Conservation (phyloP, 208 protist species). For the Wallacemonas sp. region DNA sequence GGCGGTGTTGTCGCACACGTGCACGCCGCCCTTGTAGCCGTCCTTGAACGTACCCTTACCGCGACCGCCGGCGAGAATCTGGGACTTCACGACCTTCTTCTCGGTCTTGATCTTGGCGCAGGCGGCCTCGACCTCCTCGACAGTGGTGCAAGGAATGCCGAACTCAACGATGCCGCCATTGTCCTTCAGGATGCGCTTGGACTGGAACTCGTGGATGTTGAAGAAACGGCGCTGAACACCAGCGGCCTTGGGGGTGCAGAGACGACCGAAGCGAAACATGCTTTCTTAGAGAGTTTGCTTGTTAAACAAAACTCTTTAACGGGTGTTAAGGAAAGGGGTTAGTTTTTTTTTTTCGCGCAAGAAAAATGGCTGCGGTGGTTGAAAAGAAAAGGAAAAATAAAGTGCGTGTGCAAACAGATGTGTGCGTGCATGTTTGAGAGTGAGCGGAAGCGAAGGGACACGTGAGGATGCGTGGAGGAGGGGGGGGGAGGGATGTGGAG, state of each 20-base stretch:
- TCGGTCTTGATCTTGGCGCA: slow-evolving; percentile 86
- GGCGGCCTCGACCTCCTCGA: slow-evolving; percentile 89
- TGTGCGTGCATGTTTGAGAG: too few relatives aligned
- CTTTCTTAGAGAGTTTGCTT: not conserved
- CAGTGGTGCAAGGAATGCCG: slow-evolving; percentile 81
- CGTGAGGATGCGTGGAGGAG: too few relatives aligned
- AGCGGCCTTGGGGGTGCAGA: slow-evolving; percentile 50
- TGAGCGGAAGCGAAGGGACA: slow-evolving; percentile 6
- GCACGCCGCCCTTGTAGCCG: slow-evolving; percentile 95
- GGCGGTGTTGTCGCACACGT: slow-evolving; percentile 77
- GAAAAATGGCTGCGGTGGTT: not conserved
- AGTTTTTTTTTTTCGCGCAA: not conserved
- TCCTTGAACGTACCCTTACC: slow-evolving; percentile 97
- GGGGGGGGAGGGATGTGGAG: too few relatives aligned
- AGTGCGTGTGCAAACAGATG: too few relatives aligned
- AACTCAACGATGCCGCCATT: slow-evolving; percentile 90
- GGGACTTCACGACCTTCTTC: slow-evolving; percentile 98
- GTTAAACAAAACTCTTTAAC: not conserved
- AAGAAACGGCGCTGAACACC: slow-evolving; percentile 81
- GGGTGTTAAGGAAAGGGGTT: slow-evolving; percentile 1
- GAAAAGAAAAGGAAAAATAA: not conserved
- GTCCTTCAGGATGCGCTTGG: slow-evolving; percentile 90
- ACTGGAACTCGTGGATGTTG: slow-evolving; percentile 93
- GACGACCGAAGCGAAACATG: slow-evolving; percentile 78
- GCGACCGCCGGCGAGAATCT: slow-evolving; percentile 99